Conservation (phyloP, 768 basidiomycete species). For the Boletus subcaerulescens region DNA sequence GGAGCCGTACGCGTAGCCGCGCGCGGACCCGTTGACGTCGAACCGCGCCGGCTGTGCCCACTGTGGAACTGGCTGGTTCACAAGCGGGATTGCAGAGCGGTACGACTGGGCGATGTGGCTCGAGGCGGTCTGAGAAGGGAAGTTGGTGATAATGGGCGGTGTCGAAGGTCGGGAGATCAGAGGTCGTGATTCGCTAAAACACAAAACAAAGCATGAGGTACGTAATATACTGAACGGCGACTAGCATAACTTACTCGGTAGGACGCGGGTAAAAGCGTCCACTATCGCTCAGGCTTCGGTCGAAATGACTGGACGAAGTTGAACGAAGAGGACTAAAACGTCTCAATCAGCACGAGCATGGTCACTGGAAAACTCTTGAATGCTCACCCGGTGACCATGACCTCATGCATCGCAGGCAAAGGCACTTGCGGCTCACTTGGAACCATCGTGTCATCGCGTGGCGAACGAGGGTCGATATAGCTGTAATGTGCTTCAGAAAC, state of each 20-base stretch:
- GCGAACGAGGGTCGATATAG: constrained; percentile 29
- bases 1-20: constrained; percentile 27
- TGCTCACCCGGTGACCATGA: constrained; percentile 26
- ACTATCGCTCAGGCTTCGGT: constrained; percentile 14
- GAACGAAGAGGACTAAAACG: constrained; percentile 15
- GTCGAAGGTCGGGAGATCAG: constrained; percentile 42
- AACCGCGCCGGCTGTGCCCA: constrained; percentile 26
- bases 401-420: constrained; percentile 34
- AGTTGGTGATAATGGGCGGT: constrained; percentile 26
- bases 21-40: constrained; percentile 31
- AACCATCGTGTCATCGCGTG: constrained; percentile 30
- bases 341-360: neutral
- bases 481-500: constrained; percentile 7
- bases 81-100: constrained; percentile 13
- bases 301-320: constrained; percentile 16
- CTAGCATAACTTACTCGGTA: constrained; percentile 25
- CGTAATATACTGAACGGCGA: too few relatives aligned
- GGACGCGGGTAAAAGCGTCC: constrained; percentile 8
- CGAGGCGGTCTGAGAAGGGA: constrained; percentile 16
- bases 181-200: constrained; percentile 50
- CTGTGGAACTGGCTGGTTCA: constrained; percentile 29
- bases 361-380: neutral
- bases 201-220: neutral
- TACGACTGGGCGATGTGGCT: constrained; percentile 26
- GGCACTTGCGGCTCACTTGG: constrained; percentile 29